Conservation (phyloP, 2,329 filamentous ascomycete genomes). For the Alternaria conjuncta region DNA sequence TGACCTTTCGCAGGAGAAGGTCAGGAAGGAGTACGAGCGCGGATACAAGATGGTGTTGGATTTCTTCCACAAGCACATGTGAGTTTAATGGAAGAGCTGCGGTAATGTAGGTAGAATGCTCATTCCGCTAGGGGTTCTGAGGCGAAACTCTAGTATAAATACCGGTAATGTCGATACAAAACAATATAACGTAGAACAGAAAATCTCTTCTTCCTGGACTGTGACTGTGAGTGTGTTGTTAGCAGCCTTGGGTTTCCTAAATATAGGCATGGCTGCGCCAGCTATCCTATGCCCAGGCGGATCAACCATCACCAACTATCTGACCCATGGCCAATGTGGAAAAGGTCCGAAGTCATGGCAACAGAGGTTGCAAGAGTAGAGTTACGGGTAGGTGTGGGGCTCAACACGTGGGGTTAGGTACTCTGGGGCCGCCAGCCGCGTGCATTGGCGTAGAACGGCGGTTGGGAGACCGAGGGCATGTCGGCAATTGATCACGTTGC, state of each 20-base stretch:
- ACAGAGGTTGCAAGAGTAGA: conserved; percentile 10
- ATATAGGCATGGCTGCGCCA: neutral
- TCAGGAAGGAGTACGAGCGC: conserved; percentile 58
- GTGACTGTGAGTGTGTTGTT: neutral
- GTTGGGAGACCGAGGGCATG: conserved; percentile 26
- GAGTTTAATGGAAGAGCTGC: conserved; percentile 34
- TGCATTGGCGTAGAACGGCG: conserved; percentile 3
- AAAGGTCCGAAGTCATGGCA: neutral
- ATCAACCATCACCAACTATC: neutral
- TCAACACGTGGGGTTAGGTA: conserved; percentile 12
- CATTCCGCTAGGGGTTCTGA: conserved; percentile 24
- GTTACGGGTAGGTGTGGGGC: conserved; percentile 29
- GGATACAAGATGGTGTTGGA: conserved; percentile 58
- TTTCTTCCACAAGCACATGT: conserved; percentile 62
- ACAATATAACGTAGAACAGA: neutral
- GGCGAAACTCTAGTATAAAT: conserved; percentile 21
- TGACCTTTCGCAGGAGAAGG: conserved; percentile 55
- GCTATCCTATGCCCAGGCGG: neutral
- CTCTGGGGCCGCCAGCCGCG: conserved; percentile 14
- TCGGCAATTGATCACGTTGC: conserved; percentile 39
- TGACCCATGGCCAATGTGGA: neutral
- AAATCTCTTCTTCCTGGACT: neutral
- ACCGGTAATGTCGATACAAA: neutral
- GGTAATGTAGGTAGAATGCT: conserved; percentile 8
- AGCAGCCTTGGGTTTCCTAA: neutral